Evolutionary conservation across 768 basidiomycete species (phyloP).

Genomic region (Naganishia antarctica): DNA sequence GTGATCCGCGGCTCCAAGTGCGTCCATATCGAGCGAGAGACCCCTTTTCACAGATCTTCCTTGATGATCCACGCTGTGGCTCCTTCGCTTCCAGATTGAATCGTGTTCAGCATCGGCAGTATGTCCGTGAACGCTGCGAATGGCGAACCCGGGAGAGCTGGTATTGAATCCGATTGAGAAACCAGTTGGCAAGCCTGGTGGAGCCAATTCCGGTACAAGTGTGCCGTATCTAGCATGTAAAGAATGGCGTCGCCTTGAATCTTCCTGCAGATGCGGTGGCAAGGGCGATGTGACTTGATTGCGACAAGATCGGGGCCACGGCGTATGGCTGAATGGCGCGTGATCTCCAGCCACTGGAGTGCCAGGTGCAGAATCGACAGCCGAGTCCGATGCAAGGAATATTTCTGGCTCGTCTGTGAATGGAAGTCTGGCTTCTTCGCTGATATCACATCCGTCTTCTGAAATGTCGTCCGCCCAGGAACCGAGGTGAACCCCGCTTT

Average conservation of each 20-base stretch:
- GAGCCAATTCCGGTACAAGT: constrained; percentile 42
- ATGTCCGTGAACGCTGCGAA: constrained; percentile 30
- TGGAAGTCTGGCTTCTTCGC: constrained; percentile 6
- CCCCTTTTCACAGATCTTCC: constrained; percentile 2
- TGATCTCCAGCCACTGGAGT: not conserved
- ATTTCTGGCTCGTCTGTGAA: constrained; percentile 25
- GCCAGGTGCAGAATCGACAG: constrained; percentile 1
- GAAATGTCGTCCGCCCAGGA: constrained; percentile 45
- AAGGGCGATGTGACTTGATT: not conserved
- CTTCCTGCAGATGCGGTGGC: not conserved
- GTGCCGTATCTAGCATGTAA: constrained; percentile 39
- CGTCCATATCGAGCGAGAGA: constrained; percentile 11
- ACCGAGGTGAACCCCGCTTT: constrained; percentile 51
- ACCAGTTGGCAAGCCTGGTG: constrained; percentile 40
- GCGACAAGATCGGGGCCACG: not conserved
- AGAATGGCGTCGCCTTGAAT: constrained; percentile 4
- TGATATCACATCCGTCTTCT: constrained; percentile 13
- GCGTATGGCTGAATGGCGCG: not conserved
- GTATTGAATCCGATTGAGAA: constrained; percentile 49
- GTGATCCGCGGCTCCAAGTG: not conserved
- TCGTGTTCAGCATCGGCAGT: not conserved
- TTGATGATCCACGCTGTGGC: not conserved
- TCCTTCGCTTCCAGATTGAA: constrained; percentile 2
- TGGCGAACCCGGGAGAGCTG: constrained; percentile 47
- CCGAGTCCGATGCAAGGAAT: not conserved